phyloP scores from a whole-genome alignment of 23 red algal genomes.

The Chondrus crispus region DNA sequence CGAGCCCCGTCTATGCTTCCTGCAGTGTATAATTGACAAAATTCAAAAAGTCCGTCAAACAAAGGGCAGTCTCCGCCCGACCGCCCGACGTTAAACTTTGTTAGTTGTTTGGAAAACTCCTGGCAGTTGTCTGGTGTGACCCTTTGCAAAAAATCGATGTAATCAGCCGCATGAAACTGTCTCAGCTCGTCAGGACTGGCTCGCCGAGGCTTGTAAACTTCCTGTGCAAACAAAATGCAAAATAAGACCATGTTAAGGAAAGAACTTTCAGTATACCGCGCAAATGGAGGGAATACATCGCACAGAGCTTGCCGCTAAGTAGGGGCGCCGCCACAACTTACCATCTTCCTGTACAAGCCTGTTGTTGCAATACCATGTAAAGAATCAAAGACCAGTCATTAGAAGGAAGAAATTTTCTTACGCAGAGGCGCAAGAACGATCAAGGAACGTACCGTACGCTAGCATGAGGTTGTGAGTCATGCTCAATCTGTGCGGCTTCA shows the following conservation, averaged over 20 bases:
- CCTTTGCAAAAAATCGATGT: slow-evolving; percentile 89
- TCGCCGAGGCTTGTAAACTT: slow-evolving; percentile 86
- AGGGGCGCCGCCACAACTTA: background rate
- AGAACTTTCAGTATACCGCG: no score
- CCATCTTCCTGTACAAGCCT: slow-evolving; percentile 76
- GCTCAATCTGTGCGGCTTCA: slow-evolving; percentile 94
- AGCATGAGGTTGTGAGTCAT: slow-evolving; percentile 92
- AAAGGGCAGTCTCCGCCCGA: slow-evolving; percentile 90
- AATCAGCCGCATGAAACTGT: slow-evolving; percentile 90
- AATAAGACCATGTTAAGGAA: background rate
- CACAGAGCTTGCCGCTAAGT: background rate
- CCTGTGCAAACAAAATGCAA: slow-evolving; percentile 11
- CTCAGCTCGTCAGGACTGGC: slow-evolving; percentile 85
- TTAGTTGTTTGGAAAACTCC: slow-evolving; percentile 70
- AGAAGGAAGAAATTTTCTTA: no score
- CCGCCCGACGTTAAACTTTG: slow-evolving; percentile 83
- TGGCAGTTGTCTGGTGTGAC: slow-evolving; percentile 88
- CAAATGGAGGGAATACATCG: background rate
- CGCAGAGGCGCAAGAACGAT: no score
- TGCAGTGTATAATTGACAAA: slow-evolving; percentile 87
- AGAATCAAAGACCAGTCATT: no score
- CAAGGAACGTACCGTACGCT: slow-evolving; percentile 82
- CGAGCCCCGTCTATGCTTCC: slow-evolving; percentile 90
- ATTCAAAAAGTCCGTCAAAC: slow-evolving; percentile 97
- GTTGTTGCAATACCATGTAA: no score